A percentile compares a stretch with the other conserved stretches of the same genome.
These are phyloP conservation scores for Cyanidiococcus yangmingshanensis DNA, from an alignment of 23 red algal genomes.

Conservation along the genomic window DNA sequence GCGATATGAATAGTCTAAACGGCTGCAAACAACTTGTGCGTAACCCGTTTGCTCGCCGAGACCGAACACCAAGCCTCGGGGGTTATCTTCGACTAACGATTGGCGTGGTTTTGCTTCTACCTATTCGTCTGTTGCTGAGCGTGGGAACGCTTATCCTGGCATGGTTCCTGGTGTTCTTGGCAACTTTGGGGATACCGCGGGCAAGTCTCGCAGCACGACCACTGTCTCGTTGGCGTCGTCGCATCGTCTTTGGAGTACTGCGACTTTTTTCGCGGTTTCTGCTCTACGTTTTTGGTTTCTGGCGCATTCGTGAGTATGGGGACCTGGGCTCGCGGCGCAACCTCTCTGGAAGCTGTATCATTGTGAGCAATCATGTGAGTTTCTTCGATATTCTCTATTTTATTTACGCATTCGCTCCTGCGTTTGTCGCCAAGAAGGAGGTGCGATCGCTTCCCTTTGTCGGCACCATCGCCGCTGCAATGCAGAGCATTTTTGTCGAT, in stretches of 20 bases:
- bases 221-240: not conserved
- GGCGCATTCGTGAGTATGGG: not conserved
- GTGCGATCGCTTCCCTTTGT: constrained; percentile 25
- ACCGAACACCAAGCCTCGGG: not conserved
- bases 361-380: constrained; percentile 34
- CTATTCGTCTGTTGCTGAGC: not conserved
- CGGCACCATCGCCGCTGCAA: constrained; percentile 21
- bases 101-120: not conserved
- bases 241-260: not conserved
- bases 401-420: constrained; percentile 14
- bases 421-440: constrained; percentile 36
- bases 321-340: not conserved
- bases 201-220: not conserved
- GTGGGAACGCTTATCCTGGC: not conserved
- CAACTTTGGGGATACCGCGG: not conserved
- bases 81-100: not conserved
- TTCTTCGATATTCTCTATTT: constrained; percentile 38
- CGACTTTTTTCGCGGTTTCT: not conserved
- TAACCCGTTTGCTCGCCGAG: constrained; percentile 4
- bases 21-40: not conserved
- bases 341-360: not conserved
- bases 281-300: not conserved
- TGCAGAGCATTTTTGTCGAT: constrained; percentile 39
- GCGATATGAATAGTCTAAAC: too few species aligned
- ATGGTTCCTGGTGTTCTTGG: not conserved